Conservation (phyloP, 805 yeast genomes). For the Ogataea sp. region DNA sequence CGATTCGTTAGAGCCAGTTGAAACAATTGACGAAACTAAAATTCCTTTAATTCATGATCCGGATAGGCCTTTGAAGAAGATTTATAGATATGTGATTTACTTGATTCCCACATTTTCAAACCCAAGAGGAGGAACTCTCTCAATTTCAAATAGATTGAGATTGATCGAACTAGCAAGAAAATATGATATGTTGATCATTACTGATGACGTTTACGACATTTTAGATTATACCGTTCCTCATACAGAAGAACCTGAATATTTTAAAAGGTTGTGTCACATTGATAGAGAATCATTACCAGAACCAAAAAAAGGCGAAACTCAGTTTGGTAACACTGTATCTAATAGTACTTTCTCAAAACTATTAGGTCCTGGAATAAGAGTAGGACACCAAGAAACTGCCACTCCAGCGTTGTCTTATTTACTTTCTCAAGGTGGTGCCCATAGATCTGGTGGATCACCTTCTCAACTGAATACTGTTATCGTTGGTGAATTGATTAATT, state of each 20-base stretch:
- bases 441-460: constrained; percentile 80
- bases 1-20: constrained; percentile 21
- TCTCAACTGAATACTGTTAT: constrained; percentile 64
- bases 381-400: constrained; percentile 78
- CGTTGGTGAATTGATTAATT: constrained; percentile 48
- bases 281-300: constrained; percentile 43
- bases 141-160: constrained; percentile 38
- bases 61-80: constrained; percentile 35
- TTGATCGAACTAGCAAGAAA: constrained; percentile 62
- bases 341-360: constrained; percentile 74
- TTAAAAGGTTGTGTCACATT: constrained; percentile 43
- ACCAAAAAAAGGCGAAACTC: constrained; percentile 17
- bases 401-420: constrained; percentile 46
- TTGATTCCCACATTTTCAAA: constrained; percentile 74
- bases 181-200: constrained; percentile 62
- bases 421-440: constrained; percentile 68
- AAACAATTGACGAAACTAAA: constrained; percentile 13
- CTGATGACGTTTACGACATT: constrained; percentile 80
- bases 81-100: constrained; percentile 64
- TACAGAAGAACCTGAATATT: constrained; percentile 3
- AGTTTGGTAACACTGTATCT: constrained; percentile 63
- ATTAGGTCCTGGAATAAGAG: constrained; percentile 76
- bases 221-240: constrained; percentile 37
- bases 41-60: constrained; percentile 27
- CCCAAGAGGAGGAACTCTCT: constrained; percentile 66